A percentile compares a stretch with the other conserved stretches of the same genome.
These are phyloP conservation scores for Fusarium illudens DNA, from an alignment of 2,329 filamentous ascomycete genomes.

Conservation along the genomic window DNA sequence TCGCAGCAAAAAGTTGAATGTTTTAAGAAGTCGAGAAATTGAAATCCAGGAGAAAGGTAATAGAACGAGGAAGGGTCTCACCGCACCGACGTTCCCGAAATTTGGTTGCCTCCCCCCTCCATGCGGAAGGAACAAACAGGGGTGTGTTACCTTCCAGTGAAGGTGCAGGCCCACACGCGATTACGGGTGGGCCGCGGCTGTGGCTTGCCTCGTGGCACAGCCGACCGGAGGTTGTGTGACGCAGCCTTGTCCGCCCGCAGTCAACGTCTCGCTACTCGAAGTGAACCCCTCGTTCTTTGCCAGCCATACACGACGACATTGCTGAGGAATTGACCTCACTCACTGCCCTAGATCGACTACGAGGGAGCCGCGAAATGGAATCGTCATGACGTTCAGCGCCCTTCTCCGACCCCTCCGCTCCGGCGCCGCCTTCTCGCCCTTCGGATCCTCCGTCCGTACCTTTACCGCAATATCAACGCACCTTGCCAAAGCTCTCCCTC, in stretches of 20 bases:
- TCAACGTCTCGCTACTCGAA: constrained; percentile 8
- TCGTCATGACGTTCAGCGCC: constrained; percentile 9
- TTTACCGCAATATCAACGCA: constrained; percentile 46
- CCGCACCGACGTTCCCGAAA: constrained; percentile 36
- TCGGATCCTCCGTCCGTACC: constrained; percentile 24
- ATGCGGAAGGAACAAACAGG: background rate
- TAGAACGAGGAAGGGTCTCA: constrained; percentile 23
- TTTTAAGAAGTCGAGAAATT: background rate
- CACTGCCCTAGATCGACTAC: background rate
- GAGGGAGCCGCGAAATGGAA: background rate
- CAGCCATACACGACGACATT: background rate
- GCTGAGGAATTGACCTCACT: background rate
- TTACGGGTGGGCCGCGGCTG: constrained; percentile 16
- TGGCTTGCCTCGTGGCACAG: constrained; percentile 29
- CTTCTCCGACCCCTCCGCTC: constrained; percentile 16
- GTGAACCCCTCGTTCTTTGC: background rate
- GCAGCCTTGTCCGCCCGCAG: constrained; percentile 15
- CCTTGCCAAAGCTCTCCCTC: constrained; percentile 69
- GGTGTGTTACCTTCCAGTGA: background rate
- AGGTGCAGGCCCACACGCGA: no score
- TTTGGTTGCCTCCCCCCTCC: constrained; percentile 18
- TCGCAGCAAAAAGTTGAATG: background rate
- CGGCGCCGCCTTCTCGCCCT: background rate
- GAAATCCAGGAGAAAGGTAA: constrained; percentile 27
- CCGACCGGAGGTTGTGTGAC: background rate